A percentile compares a stretch with the other conserved stretches of the same genome.
These are phyloP conservation scores for Emergomyces orientalis DNA, from an alignment of 2,329 filamentous ascomycete genomes.

Conservation along the genomic window DNA sequence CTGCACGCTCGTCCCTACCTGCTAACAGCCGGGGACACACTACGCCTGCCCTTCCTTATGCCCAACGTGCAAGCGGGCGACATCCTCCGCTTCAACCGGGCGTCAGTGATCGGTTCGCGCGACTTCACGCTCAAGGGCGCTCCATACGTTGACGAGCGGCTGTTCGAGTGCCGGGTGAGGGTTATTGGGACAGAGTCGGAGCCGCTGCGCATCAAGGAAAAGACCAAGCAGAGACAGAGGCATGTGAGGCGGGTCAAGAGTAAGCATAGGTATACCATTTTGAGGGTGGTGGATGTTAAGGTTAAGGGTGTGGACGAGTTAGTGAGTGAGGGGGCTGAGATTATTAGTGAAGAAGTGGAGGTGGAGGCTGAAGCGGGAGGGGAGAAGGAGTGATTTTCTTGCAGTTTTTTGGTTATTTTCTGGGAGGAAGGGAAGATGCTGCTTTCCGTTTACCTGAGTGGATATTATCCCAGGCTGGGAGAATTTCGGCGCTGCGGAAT, in stretches of 20 bases:
- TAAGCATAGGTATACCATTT: slow-evolving; percentile 81
- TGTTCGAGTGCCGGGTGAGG: slow-evolving; percentile 77
- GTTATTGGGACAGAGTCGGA: slow-evolving; percentile 79
- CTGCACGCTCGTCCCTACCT: slow-evolving; percentile 43
- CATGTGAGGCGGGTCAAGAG: slow-evolving; percentile 66
- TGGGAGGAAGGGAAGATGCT: not conserved
- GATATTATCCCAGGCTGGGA: not conserved
- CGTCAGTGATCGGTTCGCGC: slow-evolving; percentile 69
- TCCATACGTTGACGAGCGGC: slow-evolving; percentile 70
- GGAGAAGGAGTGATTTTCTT: not conserved
- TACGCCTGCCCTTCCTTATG: slow-evolving; percentile 74
- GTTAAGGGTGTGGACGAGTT: slow-evolving; percentile 52
- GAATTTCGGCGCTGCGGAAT: not conserved
- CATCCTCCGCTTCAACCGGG: slow-evolving; percentile 77
- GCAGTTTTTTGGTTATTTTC: not conserved
- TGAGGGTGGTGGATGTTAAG: slow-evolving; percentile 74
- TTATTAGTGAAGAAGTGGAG: slow-evolving; percentile 23
- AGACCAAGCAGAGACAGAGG: slow-evolving; percentile 66
- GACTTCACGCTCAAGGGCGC: slow-evolving; percentile 81
- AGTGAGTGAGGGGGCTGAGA: slow-evolving; percentile 34
- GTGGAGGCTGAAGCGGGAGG: not conserved
- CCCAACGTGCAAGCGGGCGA: slow-evolving; percentile 69
- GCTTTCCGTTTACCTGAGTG: not conserved
- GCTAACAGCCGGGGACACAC: slow-evolving; percentile 54
- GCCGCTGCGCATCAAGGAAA: slow-evolving; percentile 66